Conservation (phyloP, 768 basidiomycete species). For the Leucosporidium yakuticum region DNA sequence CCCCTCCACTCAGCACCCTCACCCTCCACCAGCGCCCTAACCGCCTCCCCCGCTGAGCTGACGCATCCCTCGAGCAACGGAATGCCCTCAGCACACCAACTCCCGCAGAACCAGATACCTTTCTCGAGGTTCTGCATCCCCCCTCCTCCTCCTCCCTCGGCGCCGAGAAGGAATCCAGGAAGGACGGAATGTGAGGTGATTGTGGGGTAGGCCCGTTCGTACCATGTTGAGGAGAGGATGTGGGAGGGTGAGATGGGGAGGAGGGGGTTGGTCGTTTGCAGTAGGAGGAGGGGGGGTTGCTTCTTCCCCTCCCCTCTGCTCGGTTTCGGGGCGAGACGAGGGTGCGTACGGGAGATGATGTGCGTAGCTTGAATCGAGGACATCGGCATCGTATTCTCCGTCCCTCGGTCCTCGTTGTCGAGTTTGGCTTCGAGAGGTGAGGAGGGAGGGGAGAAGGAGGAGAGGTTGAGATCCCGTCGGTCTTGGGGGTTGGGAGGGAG, state of each 20-base stretch:
- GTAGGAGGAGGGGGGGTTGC: conserved; percentile 46
- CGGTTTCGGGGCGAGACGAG: conserved; percentile 11
- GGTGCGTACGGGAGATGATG: conserved; percentile 45
- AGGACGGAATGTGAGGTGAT: conserved; percentile 53
- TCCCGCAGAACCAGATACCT: conserved; percentile 66
- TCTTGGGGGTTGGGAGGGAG: conserved; percentile 54
- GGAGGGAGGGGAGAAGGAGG: conserved; percentile 2
- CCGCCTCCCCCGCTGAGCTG: conserved; percentile 59
- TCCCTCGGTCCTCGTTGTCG: not conserved
- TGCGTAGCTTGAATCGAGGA: conserved; percentile 69
- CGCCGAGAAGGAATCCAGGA: conserved; percentile 46
- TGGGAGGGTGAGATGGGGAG: conserved; percentile 50
- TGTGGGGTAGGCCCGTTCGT: conserved; percentile 62
- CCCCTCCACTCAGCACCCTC: not conserved
- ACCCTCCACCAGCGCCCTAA: conserved; percentile 31
- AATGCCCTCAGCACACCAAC: conserved; percentile 65
- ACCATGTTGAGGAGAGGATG: conserved; percentile 55
- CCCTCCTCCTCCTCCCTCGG: conserved; percentile 34
- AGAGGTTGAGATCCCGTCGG: conserved; percentile 62
- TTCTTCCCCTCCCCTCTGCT: no score
- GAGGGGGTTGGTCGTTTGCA: conserved; percentile 71
- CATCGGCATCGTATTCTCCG: conserved; percentile 41
- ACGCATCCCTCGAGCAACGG: conserved; percentile 77
- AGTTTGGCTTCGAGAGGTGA: not conserved
- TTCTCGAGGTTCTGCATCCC: conserved; percentile 35